Evolutionary conservation across 371 early-diverging fungal genomes (phyloP), one percentile per base, ranked within the genome.

Genomic region (Phascolomyces articulosus): DNA sequence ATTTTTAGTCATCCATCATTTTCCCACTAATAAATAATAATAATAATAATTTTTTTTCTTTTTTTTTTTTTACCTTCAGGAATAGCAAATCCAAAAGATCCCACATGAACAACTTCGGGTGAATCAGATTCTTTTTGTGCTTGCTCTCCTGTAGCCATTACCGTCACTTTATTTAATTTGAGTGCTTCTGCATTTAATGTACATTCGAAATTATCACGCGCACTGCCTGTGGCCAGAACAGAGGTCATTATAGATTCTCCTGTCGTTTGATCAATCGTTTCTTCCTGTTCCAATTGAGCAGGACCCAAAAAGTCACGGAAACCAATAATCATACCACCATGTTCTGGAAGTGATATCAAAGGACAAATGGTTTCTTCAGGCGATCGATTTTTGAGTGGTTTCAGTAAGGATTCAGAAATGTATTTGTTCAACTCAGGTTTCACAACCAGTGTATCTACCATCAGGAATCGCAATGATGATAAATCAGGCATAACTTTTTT

Each of bases 301-400:
- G 80, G 74, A 0, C 80, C 85, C 27, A 72, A 69, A 64, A 58
- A 74, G 57, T 87, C 85, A 27, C 88, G 69, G 65, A 88, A 80
- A 49, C 83, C 73, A 55, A 93, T 62, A 34, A 93, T 80, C 77
- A 89, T 84, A 11, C 93, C 92, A 60, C 90, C 93, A 57, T 92
- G 89, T 64, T 92, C 92, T 0, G 90, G 83, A 18, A 92, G 72
- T 47, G 90, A 88, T 24, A 85, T 84, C 55, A 92, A 77, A 0
- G 93, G 87, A 7, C 89, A 87, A 4, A 93, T 71, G 0, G 90
- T 87, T 9, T 84, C 79, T 26, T 82, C 70, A 11, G 91, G 85
- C 21, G 71, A 70, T 10, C 40, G 58, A 8, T 69, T 83, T 0
- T 89, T 89, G 27, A 89, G 69, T 15, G 90, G 90, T 2, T 70